Evolutionary conservation across 176 grass and related monocot species (phyloP).

Genomic region (Zizania latifolia): DNA sequence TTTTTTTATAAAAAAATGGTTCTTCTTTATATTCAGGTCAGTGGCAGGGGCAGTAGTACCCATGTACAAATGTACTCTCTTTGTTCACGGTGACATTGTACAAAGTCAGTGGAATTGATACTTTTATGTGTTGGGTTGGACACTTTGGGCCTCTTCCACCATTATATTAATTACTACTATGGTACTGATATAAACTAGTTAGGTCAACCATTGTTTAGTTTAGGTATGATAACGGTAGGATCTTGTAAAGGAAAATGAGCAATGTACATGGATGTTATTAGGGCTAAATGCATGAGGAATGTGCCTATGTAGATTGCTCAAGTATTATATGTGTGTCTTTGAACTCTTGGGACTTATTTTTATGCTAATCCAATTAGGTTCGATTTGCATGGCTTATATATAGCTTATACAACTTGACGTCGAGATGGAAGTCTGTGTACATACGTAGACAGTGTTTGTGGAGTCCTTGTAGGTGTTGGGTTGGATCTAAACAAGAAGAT

Average conservation of each 20-base stretch:
- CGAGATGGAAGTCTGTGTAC: background rate
- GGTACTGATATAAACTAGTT: background rate
- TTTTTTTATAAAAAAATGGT: no score
- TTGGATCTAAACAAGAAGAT: background rate
- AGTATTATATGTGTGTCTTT: background rate
- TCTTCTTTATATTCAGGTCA: constrained; percentile 6
- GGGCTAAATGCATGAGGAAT: constrained; percentile 5
- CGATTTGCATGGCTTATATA: background rate
- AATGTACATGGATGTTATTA: constrained; percentile 6
- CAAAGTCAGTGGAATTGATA: constrained; percentile 15
- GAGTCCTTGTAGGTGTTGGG: background rate
- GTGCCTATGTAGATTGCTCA: background rate
- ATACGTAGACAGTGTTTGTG: background rate
- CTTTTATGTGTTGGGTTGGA: background rate
- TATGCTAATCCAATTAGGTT: background rate
- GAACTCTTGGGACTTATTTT: background rate
- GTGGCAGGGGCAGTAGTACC: background rate
- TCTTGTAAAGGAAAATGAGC: background rate
- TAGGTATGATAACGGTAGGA: background rate
- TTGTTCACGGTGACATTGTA: constrained; percentile 1
- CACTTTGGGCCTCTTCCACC: background rate
- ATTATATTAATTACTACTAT: background rate
- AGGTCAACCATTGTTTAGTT: constrained; percentile 22
- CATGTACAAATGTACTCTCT: background rate
- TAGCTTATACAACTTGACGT: background rate